Base-by-base conservation (phyloP, 1,139 yeast genomes). In the Meyerozyma elateridarum region DNA sequence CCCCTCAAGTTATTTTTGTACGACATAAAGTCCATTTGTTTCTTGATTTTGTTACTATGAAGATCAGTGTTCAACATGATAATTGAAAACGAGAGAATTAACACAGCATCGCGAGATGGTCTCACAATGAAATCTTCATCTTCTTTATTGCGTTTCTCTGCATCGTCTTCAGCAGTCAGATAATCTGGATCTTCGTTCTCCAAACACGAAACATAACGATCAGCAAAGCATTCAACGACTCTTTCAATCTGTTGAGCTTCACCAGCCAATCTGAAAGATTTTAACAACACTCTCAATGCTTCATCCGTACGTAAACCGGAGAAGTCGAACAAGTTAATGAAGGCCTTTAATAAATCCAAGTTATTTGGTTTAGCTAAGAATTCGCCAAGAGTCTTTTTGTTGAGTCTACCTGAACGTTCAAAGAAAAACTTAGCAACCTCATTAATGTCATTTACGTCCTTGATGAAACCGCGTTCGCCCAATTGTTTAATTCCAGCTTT, bases 231-330 rank as follows among this genome's bases (percentile, higher is more conserved):
- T 49, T 89, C 96, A 26, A 93, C 85, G 13, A 91, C 76, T 49
- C 96, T 73, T 54, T 89, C 97, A 53, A 93, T 91, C 53, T 87
- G 96, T 51, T 88, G 97, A 0, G 96, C 81, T 58, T 93, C 99
- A 32, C 99, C 99, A 0, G 98, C 98, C 35, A 93, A 69, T 55
- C 99, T 75, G 52, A 93, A 91, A 11, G 85, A 73, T 34, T 85
- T 83, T 44, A 93, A 66, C 40, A 93, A 58, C 33, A 85, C 72
- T 46, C 99, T 71, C 36, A 93, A 65, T 0, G 96, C 96, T 55
- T 91, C 97, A 56, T 93, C 98, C 2, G 93, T 88, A 47, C 98
- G 71, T 44, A 84, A 64, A 11, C 76, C 81, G 22, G 69, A 61
- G 50, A 89, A 91, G 40, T 89, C 93, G 56, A 89, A 83, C 35